phyloP scores from a whole-genome alignment of 331 rosid genomes.

The Acacia concinna region DNA sequence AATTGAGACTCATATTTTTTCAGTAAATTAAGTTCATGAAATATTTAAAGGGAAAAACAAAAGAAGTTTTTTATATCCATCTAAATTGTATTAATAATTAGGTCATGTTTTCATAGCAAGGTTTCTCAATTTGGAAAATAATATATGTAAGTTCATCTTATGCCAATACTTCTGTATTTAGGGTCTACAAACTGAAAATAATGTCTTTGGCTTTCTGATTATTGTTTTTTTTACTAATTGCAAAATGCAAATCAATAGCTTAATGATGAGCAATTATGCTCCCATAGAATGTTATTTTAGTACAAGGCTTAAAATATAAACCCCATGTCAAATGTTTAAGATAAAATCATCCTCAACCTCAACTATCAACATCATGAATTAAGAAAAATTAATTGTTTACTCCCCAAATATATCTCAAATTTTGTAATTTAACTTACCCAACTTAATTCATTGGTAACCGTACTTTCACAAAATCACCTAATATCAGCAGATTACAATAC shows the following conservation, averaged over 20 bases:
- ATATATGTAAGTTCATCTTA: neutral
- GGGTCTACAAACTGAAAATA: neutral
- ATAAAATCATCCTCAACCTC: no score
- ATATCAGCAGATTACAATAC: no score
- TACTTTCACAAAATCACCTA: no score
- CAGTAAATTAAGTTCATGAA: neutral
- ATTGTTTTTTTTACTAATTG: neutral
- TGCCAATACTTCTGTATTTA: neutral
- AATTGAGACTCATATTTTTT: conserved; percentile 21
- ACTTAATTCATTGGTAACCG: no score
- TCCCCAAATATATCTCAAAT: no score
- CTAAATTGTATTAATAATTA: neutral
- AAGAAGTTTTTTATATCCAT: neutral
- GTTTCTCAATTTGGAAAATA: neutral
- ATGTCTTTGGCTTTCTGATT: neutral
- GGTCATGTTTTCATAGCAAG: neutral
- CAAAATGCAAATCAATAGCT: neutral
- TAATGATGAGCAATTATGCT: neutral
- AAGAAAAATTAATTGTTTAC: no score
- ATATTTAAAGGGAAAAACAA: neutral
- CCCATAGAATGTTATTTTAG: neutral
- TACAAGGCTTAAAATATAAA: neutral
- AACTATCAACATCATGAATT: no score
- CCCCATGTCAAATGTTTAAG: neutral
- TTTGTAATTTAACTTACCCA: no score